These are phyloP conservation scores for Phaseolus lunatus DNA, from an alignment of 306 rosid species.

Conservation along the genomic window DNA sequence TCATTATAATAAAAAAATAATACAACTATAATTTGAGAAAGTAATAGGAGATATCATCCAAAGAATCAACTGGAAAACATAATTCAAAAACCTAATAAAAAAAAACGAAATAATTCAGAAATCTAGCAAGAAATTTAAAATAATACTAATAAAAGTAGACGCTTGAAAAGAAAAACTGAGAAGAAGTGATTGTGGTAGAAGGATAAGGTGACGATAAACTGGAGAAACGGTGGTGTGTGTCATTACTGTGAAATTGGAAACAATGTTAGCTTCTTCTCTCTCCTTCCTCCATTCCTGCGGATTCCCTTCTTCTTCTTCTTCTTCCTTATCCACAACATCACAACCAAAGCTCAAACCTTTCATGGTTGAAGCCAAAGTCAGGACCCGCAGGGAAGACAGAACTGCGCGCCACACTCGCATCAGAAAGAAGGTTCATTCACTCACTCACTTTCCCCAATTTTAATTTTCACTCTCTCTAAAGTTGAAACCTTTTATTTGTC, in stretches of 20 bases:
- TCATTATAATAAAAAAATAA: too few relatives aligned
- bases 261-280: slow-evolving; percentile 54
- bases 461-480: not conserved
- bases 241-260: not conserved
- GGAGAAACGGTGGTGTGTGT: not conserved
- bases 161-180: not conserved
- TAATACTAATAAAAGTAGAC: not conserved
- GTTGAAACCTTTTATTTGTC: not conserved
- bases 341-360: slow-evolving; percentile 43
- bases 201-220: slow-evolving; percentile 48
- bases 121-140: too few relatives aligned
- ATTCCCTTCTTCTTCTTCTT: slow-evolving; percentile 37
- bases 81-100: too few relatives aligned
- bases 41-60: too few relatives aligned
- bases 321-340: slow-evolving; percentile 31
- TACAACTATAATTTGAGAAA: too few relatives aligned
- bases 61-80: too few relatives aligned
- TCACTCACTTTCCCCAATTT: not conserved
- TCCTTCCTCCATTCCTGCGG: slow-evolving; percentile 50
- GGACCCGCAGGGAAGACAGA: slow-evolving; percentile 67
- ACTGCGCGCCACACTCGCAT: slow-evolving; percentile 74
- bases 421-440: slow-evolving; percentile 46
- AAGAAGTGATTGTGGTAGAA: not conserved
- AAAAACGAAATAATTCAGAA: too few relatives aligned
- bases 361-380: slow-evolving; percentile 59